Evolutionary conservation across 805 yeast species (phyloP).

Genomic region (Candida insectorum): DNA sequence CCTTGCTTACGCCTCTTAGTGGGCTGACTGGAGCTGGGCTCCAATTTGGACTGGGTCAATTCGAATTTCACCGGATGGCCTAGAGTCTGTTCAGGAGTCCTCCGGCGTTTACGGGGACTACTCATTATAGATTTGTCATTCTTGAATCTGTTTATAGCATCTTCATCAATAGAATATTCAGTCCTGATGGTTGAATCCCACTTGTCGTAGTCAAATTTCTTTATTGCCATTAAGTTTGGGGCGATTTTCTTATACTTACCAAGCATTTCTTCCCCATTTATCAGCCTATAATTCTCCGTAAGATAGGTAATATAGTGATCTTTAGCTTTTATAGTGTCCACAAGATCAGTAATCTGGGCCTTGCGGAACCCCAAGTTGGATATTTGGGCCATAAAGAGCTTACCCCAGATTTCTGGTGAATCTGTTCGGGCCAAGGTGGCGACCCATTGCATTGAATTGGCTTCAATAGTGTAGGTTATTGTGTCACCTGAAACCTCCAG

Average conservation of each 20-base stretch:
- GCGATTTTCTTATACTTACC: constrained; percentile 22
- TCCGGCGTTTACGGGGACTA: too few relatives aligned
- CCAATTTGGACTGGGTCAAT: too few relatives aligned
- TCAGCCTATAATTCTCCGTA: constrained; percentile 29
- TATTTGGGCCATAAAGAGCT: constrained; percentile 2
- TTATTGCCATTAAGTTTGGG: too few relatives aligned
- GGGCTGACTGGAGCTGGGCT: neutral
- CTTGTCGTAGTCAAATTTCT: too few relatives aligned
- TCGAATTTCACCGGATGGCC: too few relatives aligned
- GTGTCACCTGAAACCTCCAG: too few relatives aligned
- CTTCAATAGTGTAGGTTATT: too few relatives aligned
- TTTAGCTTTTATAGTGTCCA: constrained; percentile 19
- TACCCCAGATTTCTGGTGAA: constrained; percentile 1
- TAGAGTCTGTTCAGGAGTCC: too few relatives aligned
- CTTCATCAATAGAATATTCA: too few relatives aligned
- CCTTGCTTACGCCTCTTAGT: constrained; percentile 1
- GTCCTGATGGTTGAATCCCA: too few relatives aligned
- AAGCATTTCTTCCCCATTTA: constrained; percentile 33
- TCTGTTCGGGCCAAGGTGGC: neutral
- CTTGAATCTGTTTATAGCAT: too few relatives aligned
- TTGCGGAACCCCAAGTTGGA: constrained; percentile 1
- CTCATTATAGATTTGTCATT: too few relatives aligned
- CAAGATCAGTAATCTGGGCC: constrained; percentile 17
- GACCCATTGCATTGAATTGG: neutral
- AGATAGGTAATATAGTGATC: constrained; percentile 32